Evolutionary conservation across 2,329 filamentous ascomycete species (phyloP), one percentile per base, ranked within the genome.

Genomic region (Byssoonygena ceratinophila): DNA sequence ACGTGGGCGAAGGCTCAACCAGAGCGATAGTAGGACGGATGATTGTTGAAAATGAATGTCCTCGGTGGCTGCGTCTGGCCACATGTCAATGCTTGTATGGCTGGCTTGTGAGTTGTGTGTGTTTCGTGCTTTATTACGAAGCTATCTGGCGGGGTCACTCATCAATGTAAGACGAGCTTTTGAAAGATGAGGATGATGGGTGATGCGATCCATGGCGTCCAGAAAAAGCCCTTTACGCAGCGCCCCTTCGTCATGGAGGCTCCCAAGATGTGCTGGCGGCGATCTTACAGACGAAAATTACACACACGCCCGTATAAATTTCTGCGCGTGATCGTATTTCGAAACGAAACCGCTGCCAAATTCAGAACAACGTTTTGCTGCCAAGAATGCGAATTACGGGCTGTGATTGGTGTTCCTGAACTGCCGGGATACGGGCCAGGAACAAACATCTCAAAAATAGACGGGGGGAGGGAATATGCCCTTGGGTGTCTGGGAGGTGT

Each of bases 381-480:
- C 40, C 40, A 44, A 44, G 40, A 14, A 14, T 29, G 5, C 7
- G 11, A 5, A 22, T 46, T 4, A 16, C 44, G 31, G 29, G 44
- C 31, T 36, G 7, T 34, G 11, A 46, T 46, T 46, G 44, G 44
- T 46, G 44, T 46, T 46, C 44, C 44, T 46, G 44, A 46, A 36
- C 27, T 8, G 18, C 29, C n/a, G 27, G 18, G 20, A 18, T 14
- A 23, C 7, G 9, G 18, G 25, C 25, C 43, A 46, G 43, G 43
- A 46, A 46, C 43, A 32, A 45, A 46, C 25, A 3, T 31, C 16
- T 18, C 14, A 29, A 27, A 16, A 3, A 11, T 29, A 44, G 14
- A 29, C 11, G 27, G n/a, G 7, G 11, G 14, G 34, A 36, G n/a
- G n/a, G 34, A 16, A 36, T n/a, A n/a, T n/a, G n/a, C n/a, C n/a